Evolutionary conservation across 768 basidiomycete genomes (phyloP), one percentile per base, ranked within the genome.

Genomic region (Fomitopsis pulvina): DNA sequence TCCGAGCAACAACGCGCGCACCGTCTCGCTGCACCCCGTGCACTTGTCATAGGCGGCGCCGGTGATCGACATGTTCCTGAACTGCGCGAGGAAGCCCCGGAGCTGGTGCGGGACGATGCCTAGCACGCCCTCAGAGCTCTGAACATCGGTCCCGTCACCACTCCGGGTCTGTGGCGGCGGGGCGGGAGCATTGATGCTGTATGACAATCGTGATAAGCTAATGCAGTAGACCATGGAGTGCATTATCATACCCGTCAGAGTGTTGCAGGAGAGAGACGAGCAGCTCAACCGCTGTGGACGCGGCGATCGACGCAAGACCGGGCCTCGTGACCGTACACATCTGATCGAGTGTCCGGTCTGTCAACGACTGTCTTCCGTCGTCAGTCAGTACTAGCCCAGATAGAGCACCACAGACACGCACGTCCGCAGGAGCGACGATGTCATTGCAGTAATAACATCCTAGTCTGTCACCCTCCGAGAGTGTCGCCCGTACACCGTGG

Each of bases 391-490:
- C 3, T 3, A 10, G 16, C 3, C 21, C 2, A n/a, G 10, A 12
- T n/a, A 30, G 3, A 18, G 16, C 37, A 45, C 12, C 26, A 24
- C 47, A 51, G 50, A 41, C 41, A 32, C 38, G 24, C 10, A 67
- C 76, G 65, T 99, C 94, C 16, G 87, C 81, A 7, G 96, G 94
- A 0, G 95, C 96, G 32, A 97, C 93, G 50, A 97, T 89, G 56
- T 99, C 96, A 59, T 97, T 97, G 68, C 96, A 99, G 63, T 92
- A 99, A 64, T 99, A 98, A 62, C 96, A 99, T 3, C 96, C 95
- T 27, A 99, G 70, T 11, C 76, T 65, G 11, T 53, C 56, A 2
- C 62, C 61, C 12, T 68, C 67, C 25, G 70, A 53, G 51, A 56
- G 63, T 53, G 60, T 63, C 39, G 56, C 71, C 6, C 86, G 79